Conservation (phyloP, 768 basidiomycete species). For the Clathrus columnatus region DNA sequence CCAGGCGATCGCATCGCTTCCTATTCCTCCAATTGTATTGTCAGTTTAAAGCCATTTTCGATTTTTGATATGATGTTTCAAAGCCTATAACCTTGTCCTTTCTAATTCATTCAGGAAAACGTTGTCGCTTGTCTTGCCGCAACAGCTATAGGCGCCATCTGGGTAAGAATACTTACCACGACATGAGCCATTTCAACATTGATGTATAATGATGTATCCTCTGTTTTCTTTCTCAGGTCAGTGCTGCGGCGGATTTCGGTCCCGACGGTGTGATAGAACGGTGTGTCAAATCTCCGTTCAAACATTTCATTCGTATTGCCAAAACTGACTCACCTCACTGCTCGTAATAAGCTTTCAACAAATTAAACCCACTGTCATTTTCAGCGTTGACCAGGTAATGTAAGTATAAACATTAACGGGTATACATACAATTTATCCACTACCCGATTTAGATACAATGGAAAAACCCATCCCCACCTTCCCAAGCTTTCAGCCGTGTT, state of each 20-base stretch:
- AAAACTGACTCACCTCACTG: conserved; percentile 5
- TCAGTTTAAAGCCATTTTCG: conserved; percentile 21
- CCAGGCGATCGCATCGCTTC: conserved; percentile 68
- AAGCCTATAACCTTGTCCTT: background rate
- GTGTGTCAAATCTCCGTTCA: conserved; percentile 22
- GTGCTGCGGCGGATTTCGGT: conserved; percentile 78
- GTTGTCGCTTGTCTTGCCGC: conserved; percentile 60
- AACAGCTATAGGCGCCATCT: conserved; percentile 67
- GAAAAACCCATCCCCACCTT: conserved; percentile 57
- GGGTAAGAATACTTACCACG: conserved; percentile 29
- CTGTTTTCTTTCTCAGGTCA: conserved; percentile 23
- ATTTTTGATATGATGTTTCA: background rate
- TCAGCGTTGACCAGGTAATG: conserved; percentile 67
- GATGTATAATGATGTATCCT: background rate
- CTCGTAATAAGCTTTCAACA: conserved; percentile 51
- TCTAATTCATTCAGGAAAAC: conserved; percentile 44
- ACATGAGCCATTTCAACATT: background rate
- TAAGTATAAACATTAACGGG: conserved; percentile 29
- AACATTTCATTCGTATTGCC: background rate
- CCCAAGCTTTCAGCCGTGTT: conserved; percentile 55
- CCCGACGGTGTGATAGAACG: conserved; percentile 68
- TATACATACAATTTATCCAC: conserved; percentile 1
- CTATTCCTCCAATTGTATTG: conserved; percentile 73
- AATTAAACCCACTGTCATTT: conserved; percentile 64
- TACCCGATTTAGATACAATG: conserved; percentile 47